Evolutionary conservation across 768 basidiomycete genomes (phyloP).

Genomic region (Dentipellis sp.): DNA sequence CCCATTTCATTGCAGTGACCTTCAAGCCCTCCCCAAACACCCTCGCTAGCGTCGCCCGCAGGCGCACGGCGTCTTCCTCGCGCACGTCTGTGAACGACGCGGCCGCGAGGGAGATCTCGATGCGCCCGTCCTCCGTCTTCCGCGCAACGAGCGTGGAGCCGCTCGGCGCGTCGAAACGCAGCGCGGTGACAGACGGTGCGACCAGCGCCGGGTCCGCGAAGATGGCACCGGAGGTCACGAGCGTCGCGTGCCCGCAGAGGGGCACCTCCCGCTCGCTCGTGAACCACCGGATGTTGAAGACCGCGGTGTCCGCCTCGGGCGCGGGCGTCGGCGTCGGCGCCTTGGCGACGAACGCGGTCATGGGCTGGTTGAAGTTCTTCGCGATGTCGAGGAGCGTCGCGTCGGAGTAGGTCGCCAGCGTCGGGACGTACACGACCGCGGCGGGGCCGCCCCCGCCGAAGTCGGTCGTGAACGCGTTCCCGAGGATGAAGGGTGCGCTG

Average conservation of each 20-base stretch:
- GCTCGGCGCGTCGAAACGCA: conserved; percentile 4
- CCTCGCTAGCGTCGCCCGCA: conserved; percentile 3
- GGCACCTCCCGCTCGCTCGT: conserved; percentile 16
- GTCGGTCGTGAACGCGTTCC: conserved; percentile 24
- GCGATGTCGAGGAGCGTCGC: conserved; percentile 13
- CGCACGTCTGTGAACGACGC: not conserved
- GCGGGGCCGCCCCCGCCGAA: conserved; percentile 24
- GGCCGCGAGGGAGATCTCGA: conserved; percentile 13
- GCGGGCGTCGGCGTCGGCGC: not conserved
- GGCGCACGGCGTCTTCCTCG: conserved; percentile 1
- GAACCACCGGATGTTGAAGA: conserved; percentile 21
- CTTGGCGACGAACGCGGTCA: conserved; percentile 13
- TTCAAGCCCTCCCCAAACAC: conserved; percentile 3
- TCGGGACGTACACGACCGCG: conserved; percentile 20
- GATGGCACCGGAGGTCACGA: conserved; percentile 17
- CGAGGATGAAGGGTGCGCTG: conserved; percentile 14
- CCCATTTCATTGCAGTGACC: conserved; percentile 3
- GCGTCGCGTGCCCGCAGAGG: conserved; percentile 26
- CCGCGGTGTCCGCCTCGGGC: not conserved
- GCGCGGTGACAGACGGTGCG: not conserved
- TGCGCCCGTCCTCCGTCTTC: conserved; percentile 5
- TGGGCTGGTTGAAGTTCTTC: conserved; percentile 16
- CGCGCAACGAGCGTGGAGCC: conserved; percentile 2
- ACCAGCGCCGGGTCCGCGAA: not conserved
- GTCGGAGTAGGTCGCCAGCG: conserved; percentile 6